Percentiles rank a stretch among this genome's conserved stretches.
Evolutionary conservation across 106 monocot species (phyloP).

Genomic region (Alisma plantagoaquatica): DNA sequence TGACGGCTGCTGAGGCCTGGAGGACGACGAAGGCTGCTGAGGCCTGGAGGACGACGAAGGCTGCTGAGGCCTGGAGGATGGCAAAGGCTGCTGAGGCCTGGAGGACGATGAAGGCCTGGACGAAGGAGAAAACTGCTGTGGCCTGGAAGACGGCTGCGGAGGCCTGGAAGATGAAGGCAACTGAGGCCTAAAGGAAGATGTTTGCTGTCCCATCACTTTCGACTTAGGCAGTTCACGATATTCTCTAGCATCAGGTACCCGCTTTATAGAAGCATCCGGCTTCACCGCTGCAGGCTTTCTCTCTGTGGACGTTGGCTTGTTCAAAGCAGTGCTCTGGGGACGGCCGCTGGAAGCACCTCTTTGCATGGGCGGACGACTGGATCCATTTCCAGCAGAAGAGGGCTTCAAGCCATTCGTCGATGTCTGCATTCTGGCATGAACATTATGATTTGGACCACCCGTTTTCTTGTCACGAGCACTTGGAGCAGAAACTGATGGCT

Average conservation of each 20-base stretch:
- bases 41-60: neutral
- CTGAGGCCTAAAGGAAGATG: no score
- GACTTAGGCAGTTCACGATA: no score
- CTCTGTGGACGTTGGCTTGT: constrained; percentile 8
- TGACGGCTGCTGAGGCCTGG: constrained; percentile 11
- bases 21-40: neutral
- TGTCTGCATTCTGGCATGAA: neutral
- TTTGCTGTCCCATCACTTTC: no score
- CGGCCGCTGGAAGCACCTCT: constrained; percentile 24
- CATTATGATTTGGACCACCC: constrained; percentile 1
- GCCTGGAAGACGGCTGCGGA: constrained; percentile 9
- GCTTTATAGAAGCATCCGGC: constrained; percentile 15
- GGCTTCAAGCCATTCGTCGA: no score
- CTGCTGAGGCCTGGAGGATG: constrained; percentile 17
- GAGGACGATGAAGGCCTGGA: neutral
- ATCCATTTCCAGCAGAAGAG: constrained; percentile 22
- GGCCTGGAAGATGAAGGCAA: constrained; percentile 15
- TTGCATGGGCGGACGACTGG: constrained; percentile 8
- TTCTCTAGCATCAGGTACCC: constrained; percentile 6
- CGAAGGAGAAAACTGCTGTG: constrained; percentile 5
- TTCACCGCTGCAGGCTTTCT: constrained; percentile 12
- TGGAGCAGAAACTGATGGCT: constrained; percentile 11
- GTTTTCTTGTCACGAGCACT: neutral
- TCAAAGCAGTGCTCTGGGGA: constrained; percentile 20
- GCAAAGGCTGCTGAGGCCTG: constrained; percentile 13